Evolutionary conservation across 2,329 filamentous ascomycete genomes (phyloP), one percentile per base, ranked within the genome.

Genomic region (Colletotrichum graminicola): DNA sequence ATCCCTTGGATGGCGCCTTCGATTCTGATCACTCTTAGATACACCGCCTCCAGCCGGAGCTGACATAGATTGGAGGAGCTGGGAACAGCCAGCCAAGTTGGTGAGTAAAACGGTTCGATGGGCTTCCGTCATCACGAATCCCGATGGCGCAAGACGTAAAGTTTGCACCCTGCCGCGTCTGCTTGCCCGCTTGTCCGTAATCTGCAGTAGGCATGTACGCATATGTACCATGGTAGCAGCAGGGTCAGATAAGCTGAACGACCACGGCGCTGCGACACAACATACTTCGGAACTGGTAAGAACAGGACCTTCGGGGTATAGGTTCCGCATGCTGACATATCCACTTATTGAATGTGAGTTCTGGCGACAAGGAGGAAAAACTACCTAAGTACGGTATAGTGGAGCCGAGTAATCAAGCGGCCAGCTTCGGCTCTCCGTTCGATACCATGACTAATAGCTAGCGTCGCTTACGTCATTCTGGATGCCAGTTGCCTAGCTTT

Each of bases 291-390:
- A 21, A 18, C 12, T 51, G 41, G 43, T 52, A 64, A 43, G 14
- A 43, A 59, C 11, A 47, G 41, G 64, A 29, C 21, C 39, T n/a
- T 49, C 68, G 64, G 68, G 43, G 68, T 63, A 59, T 63, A 45
- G 65, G 64, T 63, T 71, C 65, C 68, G 68, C 59, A 60, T 71
- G 68, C 68, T 68, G 68, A 71, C 68, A 71, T 71, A 71, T 71
- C 65, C 36, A 45, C 4, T 55, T 55, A 23, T 64, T 55, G 26
- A 29, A 67, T 68, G 26, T 29, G 49, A 34, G 34, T 51, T 41
- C 32, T 29, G 16, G 55, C 60, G 49, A 67, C 14, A 39, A 41
- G 39, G 29, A 29, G 29, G 29, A 4, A 29, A 29, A 29, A 11
- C 36, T 10, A 60, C 52, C 56, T 51, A 39, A 56, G 57, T 39